A percentile compares a stretch with the other conserved stretches of the same genome.
Conservation (phyloP, 345 rosid genomes). For the Adansonia digitata region DNA sequence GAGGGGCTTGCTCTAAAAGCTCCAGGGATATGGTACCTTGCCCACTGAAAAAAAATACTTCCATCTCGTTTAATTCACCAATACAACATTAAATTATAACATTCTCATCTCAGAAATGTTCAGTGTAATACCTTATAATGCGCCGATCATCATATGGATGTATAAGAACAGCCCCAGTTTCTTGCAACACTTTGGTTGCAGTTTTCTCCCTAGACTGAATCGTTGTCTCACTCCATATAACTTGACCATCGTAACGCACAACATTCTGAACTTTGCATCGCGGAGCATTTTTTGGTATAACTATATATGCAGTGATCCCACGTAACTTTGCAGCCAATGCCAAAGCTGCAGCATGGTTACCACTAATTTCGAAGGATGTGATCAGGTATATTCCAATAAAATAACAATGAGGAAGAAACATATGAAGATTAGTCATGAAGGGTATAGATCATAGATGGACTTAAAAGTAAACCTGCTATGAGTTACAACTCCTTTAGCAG, state of each 20-base stretch:
- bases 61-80: neutral
- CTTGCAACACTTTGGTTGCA: constrained; percentile 55
- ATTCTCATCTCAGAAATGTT: neutral
- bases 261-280: constrained; percentile 86
- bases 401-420: neutral
- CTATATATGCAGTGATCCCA: constrained; percentile 67
- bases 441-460: neutral
- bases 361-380: constrained; percentile 38
- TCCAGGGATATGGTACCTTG: constrained; percentile 86
- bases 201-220: constrained; percentile 61
- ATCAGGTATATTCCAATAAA: constrained; percentile 14
- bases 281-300: constrained; percentile 85
- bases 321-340: constrained; percentile 78
- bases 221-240: constrained; percentile 65
- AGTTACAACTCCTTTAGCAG: constrained; percentile 80
- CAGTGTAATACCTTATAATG: constrained; percentile 54
- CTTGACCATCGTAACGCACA: constrained; percentile 70
- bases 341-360: constrained; percentile 97
- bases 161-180: constrained; percentile 76
- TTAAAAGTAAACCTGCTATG: constrained; percentile 72
- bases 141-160: constrained; percentile 78
- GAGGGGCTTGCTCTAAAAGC: constrained; percentile 69
- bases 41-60: constrained; percentile 52
- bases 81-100: neutral
- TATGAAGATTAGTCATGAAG: neutral